Evolutionary conservation across 2,329 filamentous ascomycete genomes (phyloP).

Genomic region (Sphaerulina populicola): DNA sequence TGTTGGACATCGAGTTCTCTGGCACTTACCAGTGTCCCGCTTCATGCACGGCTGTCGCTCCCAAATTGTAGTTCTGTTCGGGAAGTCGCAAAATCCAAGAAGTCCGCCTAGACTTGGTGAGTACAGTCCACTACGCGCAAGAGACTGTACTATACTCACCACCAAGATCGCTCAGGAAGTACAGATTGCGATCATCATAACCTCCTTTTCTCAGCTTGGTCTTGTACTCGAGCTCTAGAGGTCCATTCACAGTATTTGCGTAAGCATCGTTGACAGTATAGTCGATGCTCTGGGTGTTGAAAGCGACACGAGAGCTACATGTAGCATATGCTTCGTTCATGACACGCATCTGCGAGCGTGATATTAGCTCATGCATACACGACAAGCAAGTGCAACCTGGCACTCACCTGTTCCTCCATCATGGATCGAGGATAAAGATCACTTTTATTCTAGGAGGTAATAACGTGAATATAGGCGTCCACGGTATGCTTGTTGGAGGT

Average conservation of each 20-base stretch:
- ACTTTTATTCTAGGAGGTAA: conserved; percentile 30
- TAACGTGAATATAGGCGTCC: conserved; percentile 35
- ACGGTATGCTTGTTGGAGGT: not conserved
- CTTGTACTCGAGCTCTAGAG: conserved; percentile 44
- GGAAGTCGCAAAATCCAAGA: conserved; percentile 24
- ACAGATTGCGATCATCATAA: conserved; percentile 48
- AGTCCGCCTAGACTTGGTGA: conserved; percentile 9
- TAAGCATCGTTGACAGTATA: conserved; percentile 46
- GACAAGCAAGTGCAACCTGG: too few species aligned
- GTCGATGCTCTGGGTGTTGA: conserved; percentile 38
- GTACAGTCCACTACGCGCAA: not conserved
- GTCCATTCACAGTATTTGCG: conserved; percentile 37
- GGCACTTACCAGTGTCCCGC: conserved; percentile 33
- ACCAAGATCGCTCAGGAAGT: conserved; percentile 46
- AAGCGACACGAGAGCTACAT: conserved; percentile 44
- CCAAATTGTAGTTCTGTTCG: conserved; percentile 36
- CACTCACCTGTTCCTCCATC: conserved; percentile 19
- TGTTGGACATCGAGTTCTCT: conserved; percentile 35
- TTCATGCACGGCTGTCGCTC: conserved; percentile 38
- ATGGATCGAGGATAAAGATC: conserved; percentile 32
- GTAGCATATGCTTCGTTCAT: conserved; percentile 37
- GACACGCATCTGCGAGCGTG: conserved; percentile 25
- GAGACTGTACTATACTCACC: not conserved
- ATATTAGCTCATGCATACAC: too few species aligned
- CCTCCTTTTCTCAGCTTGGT: conserved; percentile 42